Percentiles rank a stretch among this genome's conserved stretches.
Conservation (phyloP, 2,329 filamentous ascomycete species). For the Aspergillus calidoustus region DNA sequence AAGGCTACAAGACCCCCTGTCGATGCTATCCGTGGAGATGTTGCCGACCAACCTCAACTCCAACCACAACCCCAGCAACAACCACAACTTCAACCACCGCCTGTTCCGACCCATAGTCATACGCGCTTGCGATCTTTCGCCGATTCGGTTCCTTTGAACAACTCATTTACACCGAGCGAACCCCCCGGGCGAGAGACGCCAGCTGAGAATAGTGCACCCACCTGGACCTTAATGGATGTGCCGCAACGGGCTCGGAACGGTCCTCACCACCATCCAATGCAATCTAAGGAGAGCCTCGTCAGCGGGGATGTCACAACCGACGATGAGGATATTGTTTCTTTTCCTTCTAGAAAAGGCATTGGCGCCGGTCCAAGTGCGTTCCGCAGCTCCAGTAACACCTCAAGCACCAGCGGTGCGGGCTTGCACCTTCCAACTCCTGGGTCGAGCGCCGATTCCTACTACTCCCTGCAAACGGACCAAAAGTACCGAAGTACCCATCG, state of each 20-base stretch:
- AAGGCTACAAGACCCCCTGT: conserved; percentile 22
- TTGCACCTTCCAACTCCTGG: conserved; percentile 49
- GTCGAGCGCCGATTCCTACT: conserved; percentile 69
- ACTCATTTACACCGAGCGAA: conserved; percentile 20
- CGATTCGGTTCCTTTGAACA: conserved; percentile 17
- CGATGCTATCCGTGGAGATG: conserved; percentile 26
- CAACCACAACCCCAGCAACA: conserved; percentile 18
- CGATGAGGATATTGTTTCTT: conserved; percentile 76
- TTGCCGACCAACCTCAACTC: conserved; percentile 16
- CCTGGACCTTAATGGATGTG: conserved; percentile 26
- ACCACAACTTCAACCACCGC: conserved; percentile 18
- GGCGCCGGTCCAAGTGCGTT: conserved; percentile 22
- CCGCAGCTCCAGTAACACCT: conserved; percentile 14
- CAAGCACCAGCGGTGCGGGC: conserved; percentile 24
- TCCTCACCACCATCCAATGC: conserved; percentile 39
- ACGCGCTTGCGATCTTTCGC: conserved; percentile 20
- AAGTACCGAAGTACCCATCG: conserved; percentile 36
- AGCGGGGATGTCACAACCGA: conserved; percentile 76
- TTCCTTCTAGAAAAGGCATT: conserved; percentile 56
- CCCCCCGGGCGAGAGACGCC: conserved; percentile 22
- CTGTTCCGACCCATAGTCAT: conserved; percentile 13
- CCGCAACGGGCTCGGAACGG: conserved; percentile 28
- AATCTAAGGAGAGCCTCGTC: conserved; percentile 61
- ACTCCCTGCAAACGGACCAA: conserved; percentile 50
- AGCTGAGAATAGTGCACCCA: conserved; percentile 17